phyloP scores from a whole-genome alignment of 371 early-diverging fungal species.

The Mortierella sp. region DNA sequence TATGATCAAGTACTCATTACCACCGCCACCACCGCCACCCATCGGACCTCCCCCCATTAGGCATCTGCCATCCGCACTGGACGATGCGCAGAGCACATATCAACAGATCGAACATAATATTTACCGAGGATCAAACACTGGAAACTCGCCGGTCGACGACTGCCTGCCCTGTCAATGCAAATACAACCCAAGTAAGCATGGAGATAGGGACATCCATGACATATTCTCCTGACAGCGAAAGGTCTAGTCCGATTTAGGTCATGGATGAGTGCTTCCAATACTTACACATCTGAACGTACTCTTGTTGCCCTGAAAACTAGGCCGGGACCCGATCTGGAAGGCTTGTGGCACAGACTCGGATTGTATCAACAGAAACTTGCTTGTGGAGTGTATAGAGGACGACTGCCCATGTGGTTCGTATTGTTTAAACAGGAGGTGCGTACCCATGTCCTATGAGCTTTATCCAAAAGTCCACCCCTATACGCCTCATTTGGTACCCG shows the following conservation, averaged over 20 bases:
- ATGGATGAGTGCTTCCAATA: too few relatives aligned
- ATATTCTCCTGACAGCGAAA: too few relatives aligned
- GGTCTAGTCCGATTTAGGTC: too few relatives aligned
- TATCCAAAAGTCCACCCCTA: too few relatives aligned
- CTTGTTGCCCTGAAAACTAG: neutral
- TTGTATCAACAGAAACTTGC: conserved; percentile 91
- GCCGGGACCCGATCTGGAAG: conserved; percentile 53
- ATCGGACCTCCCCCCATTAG: conserved; percentile 50
- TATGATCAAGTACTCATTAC: conserved; percentile 20
- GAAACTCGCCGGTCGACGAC: conserved; percentile 76
- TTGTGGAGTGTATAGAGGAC: conserved; percentile 91
- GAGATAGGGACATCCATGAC: neutral
- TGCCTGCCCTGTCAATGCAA: conserved; percentile 85
- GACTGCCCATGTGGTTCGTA: conserved; percentile 90
- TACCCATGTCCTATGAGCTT: too few relatives aligned
- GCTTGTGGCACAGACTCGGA: conserved; percentile 92
- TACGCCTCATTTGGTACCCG: too few relatives aligned
- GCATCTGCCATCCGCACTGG: conserved; percentile 31
- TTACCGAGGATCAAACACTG: conserved; percentile 76
- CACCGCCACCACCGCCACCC: conserved; percentile 51
- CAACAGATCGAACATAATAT: conserved; percentile 73
- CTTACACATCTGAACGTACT: conserved; percentile 3
- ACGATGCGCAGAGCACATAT: conserved; percentile 65
- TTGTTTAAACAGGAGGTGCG: conserved; percentile 87
- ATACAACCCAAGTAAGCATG: conserved; percentile 69